phyloP scores from a whole-genome alignment of 208 protist genomes.

The Naegleria fowleri region DNA sequence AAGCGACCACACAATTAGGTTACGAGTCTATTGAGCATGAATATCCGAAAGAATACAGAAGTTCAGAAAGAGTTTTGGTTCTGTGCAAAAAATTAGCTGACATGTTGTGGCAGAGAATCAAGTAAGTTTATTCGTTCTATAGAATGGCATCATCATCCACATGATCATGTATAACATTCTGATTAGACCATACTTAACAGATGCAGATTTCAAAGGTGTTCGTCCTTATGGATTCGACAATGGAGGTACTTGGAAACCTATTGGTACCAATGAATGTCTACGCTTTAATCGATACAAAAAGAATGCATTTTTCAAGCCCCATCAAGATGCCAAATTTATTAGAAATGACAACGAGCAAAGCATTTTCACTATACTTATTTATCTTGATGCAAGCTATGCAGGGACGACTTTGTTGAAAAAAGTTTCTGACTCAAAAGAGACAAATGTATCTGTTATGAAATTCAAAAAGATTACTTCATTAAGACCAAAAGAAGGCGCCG shows the following conservation, averaged over 20 bases:
- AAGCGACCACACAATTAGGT: neutral
- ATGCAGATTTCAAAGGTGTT: neutral
- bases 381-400: constrained; percentile 35
- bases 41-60: constrained; percentile 34
- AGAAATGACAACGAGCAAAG: constrained; percentile 21
- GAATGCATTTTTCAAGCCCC: constrained; percentile 30
- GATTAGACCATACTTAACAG: neutral
- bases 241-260: constrained; percentile 33
- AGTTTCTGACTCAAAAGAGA: neutral
- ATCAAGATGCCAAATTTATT: constrained; percentile 31
- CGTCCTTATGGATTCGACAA: constrained; percentile 42
- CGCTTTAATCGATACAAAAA: constrained; percentile 33
- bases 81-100: constrained; percentile 18
- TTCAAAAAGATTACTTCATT: neutral
- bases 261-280: constrained; percentile 36
- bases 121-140: no score
- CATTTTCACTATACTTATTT: constrained; percentile 37
- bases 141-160: no score
- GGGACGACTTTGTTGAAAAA: constrained; percentile 26
- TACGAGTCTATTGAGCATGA: constrained; percentile 25
- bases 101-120: constrained; percentile 33
- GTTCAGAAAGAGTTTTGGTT: constrained; percentile 30
- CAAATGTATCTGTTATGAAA: neutral
- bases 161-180: no score
- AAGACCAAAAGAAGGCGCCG: neutral